Conservation (phyloP, 2,329 filamentous ascomycete genomes). For the Meredithiella fracta region DNA sequence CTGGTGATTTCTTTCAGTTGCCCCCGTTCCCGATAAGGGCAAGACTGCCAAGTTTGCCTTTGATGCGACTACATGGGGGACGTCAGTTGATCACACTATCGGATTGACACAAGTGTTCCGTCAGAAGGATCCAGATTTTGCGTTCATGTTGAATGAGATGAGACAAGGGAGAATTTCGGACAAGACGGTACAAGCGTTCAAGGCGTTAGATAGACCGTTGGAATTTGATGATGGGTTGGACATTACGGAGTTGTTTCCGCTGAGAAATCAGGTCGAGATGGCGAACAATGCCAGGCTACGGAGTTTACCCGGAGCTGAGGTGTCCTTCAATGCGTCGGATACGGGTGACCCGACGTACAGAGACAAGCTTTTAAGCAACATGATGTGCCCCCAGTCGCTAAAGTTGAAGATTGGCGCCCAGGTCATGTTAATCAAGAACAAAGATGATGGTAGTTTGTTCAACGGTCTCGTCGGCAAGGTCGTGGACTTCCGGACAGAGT, state of each 20-base stretch:
- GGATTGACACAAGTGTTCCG: conserved; percentile 90
- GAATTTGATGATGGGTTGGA: conserved; percentile 55
- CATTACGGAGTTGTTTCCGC: conserved; percentile 78
- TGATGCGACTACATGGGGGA: conserved; percentile 79
- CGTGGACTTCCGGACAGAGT: conserved; percentile 50
- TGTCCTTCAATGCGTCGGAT: conserved; percentile 59
- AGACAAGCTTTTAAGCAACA: conserved; percentile 67
- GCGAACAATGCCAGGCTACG: conserved; percentile 65
- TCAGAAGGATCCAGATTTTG: conserved; percentile 79
- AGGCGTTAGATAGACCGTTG: conserved; percentile 52
- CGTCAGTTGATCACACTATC: conserved; percentile 88
- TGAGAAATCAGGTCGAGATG: conserved; percentile 70
- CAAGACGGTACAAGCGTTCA: conserved; percentile 64
- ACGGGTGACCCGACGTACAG: conserved; percentile 54
- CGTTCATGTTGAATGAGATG: conserved; percentile 95
- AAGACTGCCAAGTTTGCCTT: conserved; percentile 74
- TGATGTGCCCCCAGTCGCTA: conserved; percentile 76
- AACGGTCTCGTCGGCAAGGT: conserved; percentile 89
- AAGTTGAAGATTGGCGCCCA: conserved; percentile 82
- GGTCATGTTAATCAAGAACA: conserved; percentile 99
- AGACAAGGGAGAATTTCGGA: conserved; percentile 65
- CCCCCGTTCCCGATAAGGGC: conserved; percentile 76
- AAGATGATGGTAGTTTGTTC: conserved; percentile 70
- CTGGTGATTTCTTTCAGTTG: conserved; percentile 93
- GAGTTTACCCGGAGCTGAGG: conserved; percentile 49